phyloP scores from a whole-genome alignment of 768 basidiomycete species.

The Filobasidium wieringae region DNA sequence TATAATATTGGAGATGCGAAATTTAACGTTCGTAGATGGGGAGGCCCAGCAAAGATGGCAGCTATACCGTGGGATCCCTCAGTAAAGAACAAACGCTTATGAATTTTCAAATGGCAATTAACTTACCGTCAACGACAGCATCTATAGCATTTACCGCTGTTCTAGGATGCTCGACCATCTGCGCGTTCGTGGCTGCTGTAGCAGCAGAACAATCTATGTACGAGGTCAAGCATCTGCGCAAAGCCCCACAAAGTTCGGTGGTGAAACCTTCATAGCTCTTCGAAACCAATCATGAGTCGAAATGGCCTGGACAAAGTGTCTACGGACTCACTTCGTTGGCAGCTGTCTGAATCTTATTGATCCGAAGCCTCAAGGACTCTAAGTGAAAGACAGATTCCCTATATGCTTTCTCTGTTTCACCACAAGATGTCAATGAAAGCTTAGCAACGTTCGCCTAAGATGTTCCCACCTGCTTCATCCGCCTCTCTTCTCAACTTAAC shows the following conservation, averaged over 20 bases:
- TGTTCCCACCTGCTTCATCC: constrained; percentile 69
- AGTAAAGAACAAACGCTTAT: neutral
- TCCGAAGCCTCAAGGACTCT: constrained; percentile 72
- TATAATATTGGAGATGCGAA: constrained; percentile 26
- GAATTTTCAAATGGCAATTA: neutral
- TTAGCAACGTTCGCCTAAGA: neutral
- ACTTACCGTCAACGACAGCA: constrained; percentile 56
- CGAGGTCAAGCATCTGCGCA: constrained; percentile 55
- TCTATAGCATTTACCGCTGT: constrained; percentile 55
- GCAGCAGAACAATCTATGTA: constrained; percentile 75
- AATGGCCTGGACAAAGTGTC: neutral
- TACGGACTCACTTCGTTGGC: constrained; percentile 59
- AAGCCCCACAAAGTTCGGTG: constrained; percentile 53
- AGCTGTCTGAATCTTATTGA: constrained; percentile 68
- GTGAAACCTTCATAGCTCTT: constrained; percentile 74
- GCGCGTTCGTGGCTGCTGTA: constrained; percentile 61
- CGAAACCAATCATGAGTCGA: constrained; percentile 1
- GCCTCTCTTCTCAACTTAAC: constrained; percentile 78
- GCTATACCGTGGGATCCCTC: neutral
- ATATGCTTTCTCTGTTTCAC: constrained; percentile 66
- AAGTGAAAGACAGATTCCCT: constrained; percentile 79
- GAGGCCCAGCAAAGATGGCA: constrained; percentile 20
- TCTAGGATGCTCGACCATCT: constrained; percentile 57
- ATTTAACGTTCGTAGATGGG: neutral
- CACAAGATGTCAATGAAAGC: neutral